Conservation (phyloP, 83 land plant species). For the Picea abies region DNA sequence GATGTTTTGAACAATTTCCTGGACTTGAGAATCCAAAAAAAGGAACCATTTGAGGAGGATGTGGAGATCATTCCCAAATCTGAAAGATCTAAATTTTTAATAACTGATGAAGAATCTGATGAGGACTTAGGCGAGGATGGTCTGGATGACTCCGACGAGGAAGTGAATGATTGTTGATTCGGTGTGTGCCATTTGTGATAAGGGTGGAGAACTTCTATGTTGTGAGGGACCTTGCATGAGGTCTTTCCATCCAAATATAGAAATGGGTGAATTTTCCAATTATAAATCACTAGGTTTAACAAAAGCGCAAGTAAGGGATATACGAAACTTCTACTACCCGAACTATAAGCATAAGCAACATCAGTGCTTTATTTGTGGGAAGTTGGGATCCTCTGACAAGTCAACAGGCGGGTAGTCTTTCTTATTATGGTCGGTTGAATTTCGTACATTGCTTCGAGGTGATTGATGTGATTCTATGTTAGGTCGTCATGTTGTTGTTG, state of each 20-base stretch:
- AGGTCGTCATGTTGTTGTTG: too few species aligned
- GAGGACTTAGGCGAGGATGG: constrained; percentile 25
- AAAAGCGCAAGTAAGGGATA: constrained; percentile 20
- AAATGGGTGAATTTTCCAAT: constrained; percentile 16
- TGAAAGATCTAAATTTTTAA: constrained; percentile 33
- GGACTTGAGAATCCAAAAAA: too few species aligned
- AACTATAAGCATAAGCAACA: constrained; percentile 27
- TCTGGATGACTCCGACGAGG: constrained; percentile 38
- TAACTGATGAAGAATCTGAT: constrained; percentile 35
- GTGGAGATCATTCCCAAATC: not conserved
- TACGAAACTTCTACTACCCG: constrained; percentile 23
- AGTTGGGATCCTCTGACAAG: constrained; percentile 33
- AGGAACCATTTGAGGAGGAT: too few species aligned
- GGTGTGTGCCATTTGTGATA: constrained; percentile 73
- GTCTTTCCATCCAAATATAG: constrained; percentile 25
- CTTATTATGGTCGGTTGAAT: too few species aligned
- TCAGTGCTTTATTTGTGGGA: constrained; percentile 40
- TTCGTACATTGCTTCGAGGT: too few species aligned
- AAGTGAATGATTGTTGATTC: constrained; percentile 50
- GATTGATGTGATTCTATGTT: too few species aligned
- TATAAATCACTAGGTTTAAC: constrained; percentile 26
- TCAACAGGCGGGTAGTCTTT: too few species aligned
- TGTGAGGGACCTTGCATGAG: constrained; percentile 37
- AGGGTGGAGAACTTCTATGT: constrained; percentile 48
- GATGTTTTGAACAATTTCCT: too few species aligned